Base-by-base conservation (phyloP, 768 basidiomycete species). In the Steccherinum ochraceum region DNA sequence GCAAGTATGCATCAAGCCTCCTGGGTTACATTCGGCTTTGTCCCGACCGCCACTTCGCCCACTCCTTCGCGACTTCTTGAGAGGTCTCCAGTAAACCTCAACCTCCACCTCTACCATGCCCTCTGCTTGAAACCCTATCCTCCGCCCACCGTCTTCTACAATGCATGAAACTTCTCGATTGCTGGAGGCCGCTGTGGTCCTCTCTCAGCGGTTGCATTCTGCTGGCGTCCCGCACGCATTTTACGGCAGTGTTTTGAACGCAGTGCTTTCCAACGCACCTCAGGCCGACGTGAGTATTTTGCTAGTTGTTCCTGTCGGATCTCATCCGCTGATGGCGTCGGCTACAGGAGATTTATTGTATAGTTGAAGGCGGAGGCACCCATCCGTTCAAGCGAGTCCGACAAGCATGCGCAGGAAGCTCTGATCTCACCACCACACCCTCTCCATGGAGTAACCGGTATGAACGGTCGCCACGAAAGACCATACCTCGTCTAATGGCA, bases 381-480 rank as follows among this genome's bases (percentile, higher is more conserved):
- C 76, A 91, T 64, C 84, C 88, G 0, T 93, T 91, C 64, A 80
- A 87, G 52, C 80, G 84, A 52, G 86, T 89, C 43, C 81, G 89
- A 51, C 86, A 90, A 56, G 88, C 89, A 12, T 63, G 88, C 48
- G 68, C 80, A 24, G 79, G 78, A 24, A 82, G 72, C 60, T 75
- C 80, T 26, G 77, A 84, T 59, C 79, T 89, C 58, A 77, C 81
- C 7, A 74, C 77, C 19, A 83, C 78, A 12, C 77, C 83, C 57
- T 88, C 89, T 0, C 83, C 89, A n/a, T 91, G 89, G 89, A 89
- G 83, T 50, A 88, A 89, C 60, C 78, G 90, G 89, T 88, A 64
- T 51, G 71, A 12, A 12, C n/a, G 5, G 18, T 18, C 30, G n/a
- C 18, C 44, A 35, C 30, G 30, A 21, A 50, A 46, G 42, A 40